These are phyloP conservation scores for Plasmodium relictum DNA, from an alignment of 169 alveolate genomes.

Conservation along the genomic window DNA sequence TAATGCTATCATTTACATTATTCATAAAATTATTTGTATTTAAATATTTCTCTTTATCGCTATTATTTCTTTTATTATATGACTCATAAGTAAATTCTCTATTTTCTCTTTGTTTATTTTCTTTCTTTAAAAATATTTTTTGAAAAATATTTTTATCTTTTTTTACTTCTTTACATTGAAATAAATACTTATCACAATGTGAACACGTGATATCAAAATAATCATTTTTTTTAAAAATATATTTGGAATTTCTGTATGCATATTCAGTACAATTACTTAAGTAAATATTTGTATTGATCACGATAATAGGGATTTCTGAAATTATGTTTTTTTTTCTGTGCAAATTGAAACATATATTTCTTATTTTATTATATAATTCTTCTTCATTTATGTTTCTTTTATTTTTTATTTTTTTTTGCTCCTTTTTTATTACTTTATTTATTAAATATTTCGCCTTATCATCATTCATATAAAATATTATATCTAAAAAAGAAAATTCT, in stretches of 20 bases:
- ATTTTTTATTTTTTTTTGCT: constrained; percentile 42
- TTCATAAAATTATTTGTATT: neutral
- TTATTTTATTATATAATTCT: constrained; percentile 46
- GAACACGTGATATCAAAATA: constrained; percentile 44
- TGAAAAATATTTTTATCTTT: constrained; percentile 32
- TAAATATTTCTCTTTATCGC: neutral
- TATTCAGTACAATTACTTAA: constrained; percentile 31
- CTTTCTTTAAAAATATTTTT: neutral
- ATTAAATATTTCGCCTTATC: constrained; percentile 40
- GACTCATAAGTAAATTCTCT: neutral
- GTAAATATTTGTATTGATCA: constrained; percentile 37
- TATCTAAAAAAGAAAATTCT: constrained; percentile 53
- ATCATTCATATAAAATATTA: constrained; percentile 52
- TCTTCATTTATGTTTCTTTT: constrained; percentile 51
- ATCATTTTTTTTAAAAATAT: constrained; percentile 40
- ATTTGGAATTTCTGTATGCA: constrained; percentile 21
- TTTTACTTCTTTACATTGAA: constrained; percentile 53
- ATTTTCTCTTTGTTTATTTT: neutral
- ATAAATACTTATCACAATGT: constrained; percentile 54
- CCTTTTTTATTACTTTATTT: constrained; percentile 49
- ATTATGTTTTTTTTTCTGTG: constrained; percentile 29
- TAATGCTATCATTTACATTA: neutral
- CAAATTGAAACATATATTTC: constrained; percentile 16
- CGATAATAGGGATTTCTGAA: constrained; percentile 26
- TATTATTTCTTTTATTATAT: neutral